These are phyloP conservation scores for Xylaria curta DNA, from an alignment of 495 filamentous ascomycete species.

Conservation along the genomic window DNA sequence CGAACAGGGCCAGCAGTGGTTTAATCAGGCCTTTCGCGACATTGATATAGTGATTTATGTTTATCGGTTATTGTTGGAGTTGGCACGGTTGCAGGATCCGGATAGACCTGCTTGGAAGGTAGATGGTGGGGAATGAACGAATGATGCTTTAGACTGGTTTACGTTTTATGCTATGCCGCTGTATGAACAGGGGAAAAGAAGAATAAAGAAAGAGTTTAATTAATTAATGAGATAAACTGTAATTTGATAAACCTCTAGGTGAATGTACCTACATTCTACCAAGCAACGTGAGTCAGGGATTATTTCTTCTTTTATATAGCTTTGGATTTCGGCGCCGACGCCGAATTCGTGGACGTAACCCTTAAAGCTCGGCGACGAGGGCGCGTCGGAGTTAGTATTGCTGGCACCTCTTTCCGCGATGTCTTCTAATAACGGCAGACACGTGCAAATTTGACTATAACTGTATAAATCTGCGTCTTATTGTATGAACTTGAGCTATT, in stretches of 20 bases:
- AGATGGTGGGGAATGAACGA: background rate
- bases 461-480: background rate
- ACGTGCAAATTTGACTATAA: background rate
- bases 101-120: conserved; percentile 21
- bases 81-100: conserved; percentile 47
- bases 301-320: too few species aligned
- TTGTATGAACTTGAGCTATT: background rate
- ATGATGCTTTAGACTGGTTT: background rate
- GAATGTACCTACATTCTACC: too few species aligned
- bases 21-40: conserved; percentile 43
- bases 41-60: conserved; percentile 51
- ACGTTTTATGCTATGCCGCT: background rate
- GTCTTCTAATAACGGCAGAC: too few species aligned
- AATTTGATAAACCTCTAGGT: background rate
- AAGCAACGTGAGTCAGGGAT: too few species aligned
- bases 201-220: background rate
- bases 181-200: background rate
- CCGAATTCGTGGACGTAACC: too few species aligned
- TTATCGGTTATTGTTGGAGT: conserved; percentile 54
- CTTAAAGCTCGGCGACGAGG: too few species aligned
- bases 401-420: too few species aligned
- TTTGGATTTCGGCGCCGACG: too few species aligned
- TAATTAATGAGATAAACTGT: background rate
- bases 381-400: too few species aligned
- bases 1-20: conserved; percentile 51